These are phyloP conservation scores for Penicillium griseofulvum DNA, from an alignment of 2,329 filamentous ascomycete species.

Conservation along the genomic window DNA sequence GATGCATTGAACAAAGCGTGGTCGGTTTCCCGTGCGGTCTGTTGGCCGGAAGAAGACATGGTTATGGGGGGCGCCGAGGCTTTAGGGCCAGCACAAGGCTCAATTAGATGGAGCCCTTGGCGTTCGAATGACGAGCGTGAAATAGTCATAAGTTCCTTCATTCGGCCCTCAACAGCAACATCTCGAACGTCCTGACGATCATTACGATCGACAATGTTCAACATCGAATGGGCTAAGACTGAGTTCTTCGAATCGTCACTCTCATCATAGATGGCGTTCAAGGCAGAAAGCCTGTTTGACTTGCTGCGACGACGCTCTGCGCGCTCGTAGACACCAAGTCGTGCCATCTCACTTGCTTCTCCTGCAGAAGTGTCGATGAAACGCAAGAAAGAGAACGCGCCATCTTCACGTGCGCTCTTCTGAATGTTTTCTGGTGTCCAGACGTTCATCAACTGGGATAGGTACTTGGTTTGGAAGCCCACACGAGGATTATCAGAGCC, in stretches of 20 bases:
- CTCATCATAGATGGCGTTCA: conserved; percentile 69
- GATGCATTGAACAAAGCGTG: conserved; percentile 73
- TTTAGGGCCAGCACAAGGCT: conserved; percentile 74
- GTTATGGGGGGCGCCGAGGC: conserved; percentile 84
- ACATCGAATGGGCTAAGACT: conserved; percentile 71
- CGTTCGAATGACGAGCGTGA: conserved; percentile 63
- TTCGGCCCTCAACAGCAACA: conserved; percentile 67
- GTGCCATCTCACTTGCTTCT: conserved; percentile 69
- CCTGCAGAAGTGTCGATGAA: conserved; percentile 75
- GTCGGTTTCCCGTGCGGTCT: conserved; percentile 61
- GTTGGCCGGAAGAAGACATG: conserved; percentile 69
- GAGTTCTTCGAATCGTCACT: conserved; percentile 57
- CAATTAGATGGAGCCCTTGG: conserved; percentile 72
- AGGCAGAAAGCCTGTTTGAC: conserved; percentile 59
- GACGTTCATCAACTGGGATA: conserved; percentile 83
- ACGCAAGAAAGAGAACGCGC: conserved; percentile 83
- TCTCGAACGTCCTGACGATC: conserved; percentile 66
- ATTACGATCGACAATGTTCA: conserved; percentile 73
- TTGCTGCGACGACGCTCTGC: conserved; percentile 58
- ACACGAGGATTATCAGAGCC: conserved; percentile 70
- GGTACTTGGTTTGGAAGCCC: conserved; percentile 75
- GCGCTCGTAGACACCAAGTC: conserved; percentile 69
- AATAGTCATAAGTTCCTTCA: conserved; percentile 77
- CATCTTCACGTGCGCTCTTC: conserved; percentile 58
- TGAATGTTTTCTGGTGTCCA: conserved; percentile 79